Evolutionary conservation across 371 early-diverging fungal genomes (phyloP).

Genomic region (Mortierella sp.): DNA sequence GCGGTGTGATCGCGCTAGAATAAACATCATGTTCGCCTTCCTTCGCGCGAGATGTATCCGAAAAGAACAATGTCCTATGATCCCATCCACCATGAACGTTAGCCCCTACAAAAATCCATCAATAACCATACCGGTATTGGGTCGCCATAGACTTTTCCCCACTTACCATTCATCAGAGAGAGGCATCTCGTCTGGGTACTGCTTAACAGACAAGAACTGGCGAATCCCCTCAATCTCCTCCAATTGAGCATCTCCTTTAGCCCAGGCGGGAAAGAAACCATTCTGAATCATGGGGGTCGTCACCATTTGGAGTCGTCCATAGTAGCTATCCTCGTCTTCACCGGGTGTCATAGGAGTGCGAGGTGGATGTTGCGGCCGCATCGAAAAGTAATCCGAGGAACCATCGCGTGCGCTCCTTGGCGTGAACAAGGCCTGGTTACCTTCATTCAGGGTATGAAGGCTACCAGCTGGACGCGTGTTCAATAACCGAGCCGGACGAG

Average conservation of each 20-base stretch:
- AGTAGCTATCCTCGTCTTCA: constrained; percentile 39
- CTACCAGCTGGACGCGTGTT: constrained; percentile 39
- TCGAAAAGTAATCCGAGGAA: constrained; percentile 46
- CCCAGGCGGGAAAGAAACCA: constrained; percentile 54
- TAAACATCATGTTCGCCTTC: constrained; percentile 55
- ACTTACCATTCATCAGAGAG: constrained; percentile 53
- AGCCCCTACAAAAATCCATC: too few species aligned
- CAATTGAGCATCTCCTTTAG: constrained; percentile 53
- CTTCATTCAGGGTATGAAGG: constrained; percentile 39
- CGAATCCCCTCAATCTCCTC: constrained; percentile 51
- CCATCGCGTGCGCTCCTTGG: constrained; percentile 38
- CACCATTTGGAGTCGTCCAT: constrained; percentile 50
- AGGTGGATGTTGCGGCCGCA: constrained; percentile 52
- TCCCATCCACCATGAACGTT: too few species aligned
- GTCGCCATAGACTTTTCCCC: too few species aligned
- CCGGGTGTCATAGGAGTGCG: constrained; percentile 54
- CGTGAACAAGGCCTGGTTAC: constrained; percentile 27
- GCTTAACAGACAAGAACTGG: constrained; percentile 34
- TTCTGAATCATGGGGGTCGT: constrained; percentile 55
- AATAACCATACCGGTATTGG: too few species aligned
- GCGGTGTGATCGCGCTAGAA: constrained; percentile 57
- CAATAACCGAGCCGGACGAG: constrained; percentile 46
- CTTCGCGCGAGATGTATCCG: constrained; percentile 58
- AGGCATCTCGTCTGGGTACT: constrained; percentile 53
- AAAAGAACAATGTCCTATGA: constrained; percentile 59